Base-by-base conservation (phyloP, 495 filamentous ascomycete genomes). In the Aspergillus bertholletiae region DNA sequence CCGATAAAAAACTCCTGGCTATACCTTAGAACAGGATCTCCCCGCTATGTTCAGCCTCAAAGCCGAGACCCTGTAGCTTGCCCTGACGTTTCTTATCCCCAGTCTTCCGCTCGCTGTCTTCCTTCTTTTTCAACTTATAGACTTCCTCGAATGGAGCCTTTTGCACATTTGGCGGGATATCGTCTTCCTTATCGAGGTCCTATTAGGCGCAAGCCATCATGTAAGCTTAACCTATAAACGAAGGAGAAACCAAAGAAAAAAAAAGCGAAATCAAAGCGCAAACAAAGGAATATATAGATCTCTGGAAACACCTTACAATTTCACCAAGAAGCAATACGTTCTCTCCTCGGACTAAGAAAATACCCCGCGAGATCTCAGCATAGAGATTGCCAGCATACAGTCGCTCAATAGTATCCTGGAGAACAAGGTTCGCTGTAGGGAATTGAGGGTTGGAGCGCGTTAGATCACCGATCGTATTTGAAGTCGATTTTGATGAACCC, bases 181-280 rank as follows among this genome's bases (percentile, higher is more conserved):
- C 85, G 69, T 97, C 93, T 71, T 97, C 93, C 60, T 87, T 91
- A 72, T 97, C 93, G 17, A 97, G 82, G 62, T 97, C 93, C 85
- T 88, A 40, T 17, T 22, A 15, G 32, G 49, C 7, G 56, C 17
- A 18, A 51, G 52, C 52, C 43, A 56, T 22, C 17, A 55, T 22
- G 46, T 51, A 15, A 49, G 37, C 48, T 44, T n/a, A 27, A 18
- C 1, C 26, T 39, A 22, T 27, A 26, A 39, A 13, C 18, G n/a
- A 40, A 39, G 11, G n/a, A 51, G n/a, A n/a, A n/a, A n/a, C n/a
- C n/a, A n/a, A 45, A 18, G 40, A 20, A 46, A 3, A 12, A 35
- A 12, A 45, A 30, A 32, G 13, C 30, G 30, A 12, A 32, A 40
- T 2, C n/a, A 6, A 39, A 39, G 9, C 37, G 15, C 7, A 8